phyloP scores from a whole-genome alignment of 1,284 basidiomycete species.

The Mycena citricolor region DNA sequence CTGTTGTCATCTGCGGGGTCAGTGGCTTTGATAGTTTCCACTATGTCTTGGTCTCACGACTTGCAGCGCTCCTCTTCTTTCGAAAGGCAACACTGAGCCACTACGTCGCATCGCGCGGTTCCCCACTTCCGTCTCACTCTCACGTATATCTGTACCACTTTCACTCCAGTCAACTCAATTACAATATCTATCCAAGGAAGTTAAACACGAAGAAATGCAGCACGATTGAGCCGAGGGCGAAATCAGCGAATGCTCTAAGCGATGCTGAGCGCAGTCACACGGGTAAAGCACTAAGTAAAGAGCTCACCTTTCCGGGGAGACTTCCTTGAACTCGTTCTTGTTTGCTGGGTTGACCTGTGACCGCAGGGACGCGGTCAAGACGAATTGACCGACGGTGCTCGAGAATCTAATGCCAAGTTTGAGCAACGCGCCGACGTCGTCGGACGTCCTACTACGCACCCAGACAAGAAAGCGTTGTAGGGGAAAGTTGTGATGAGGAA shows the following conservation, averaged over 20 bases:
- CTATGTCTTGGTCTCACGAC: constrained; percentile 20
- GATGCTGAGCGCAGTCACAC: constrained; percentile 10
- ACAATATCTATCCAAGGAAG: constrained; percentile 58
- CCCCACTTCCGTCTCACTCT: not conserved
- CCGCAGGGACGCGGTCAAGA: constrained; percentile 88
- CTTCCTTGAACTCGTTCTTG: constrained; percentile 77
- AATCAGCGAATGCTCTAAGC: constrained; percentile 97
- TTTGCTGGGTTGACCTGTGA: constrained; percentile 91
- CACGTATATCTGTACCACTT: constrained; percentile 4
- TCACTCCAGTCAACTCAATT: constrained; percentile 15
- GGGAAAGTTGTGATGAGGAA: constrained; percentile 90
- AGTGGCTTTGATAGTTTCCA: constrained; percentile 28
- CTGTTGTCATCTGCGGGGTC: constrained; percentile 77
- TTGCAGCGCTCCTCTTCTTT: constrained; percentile 70
- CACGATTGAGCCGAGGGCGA: constrained; percentile 89
- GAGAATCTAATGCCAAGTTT: constrained; percentile 65
- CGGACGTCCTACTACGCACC: constrained; percentile 58
- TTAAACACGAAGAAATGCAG: constrained; percentile 99
- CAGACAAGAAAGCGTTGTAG: constrained; percentile 95
- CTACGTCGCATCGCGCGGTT: too few relatives aligned
- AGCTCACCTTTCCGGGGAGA: constrained; percentile 90
- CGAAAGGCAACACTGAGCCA: constrained; percentile 43
- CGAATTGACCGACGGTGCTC: constrained; percentile 95
- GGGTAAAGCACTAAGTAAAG: not conserved
- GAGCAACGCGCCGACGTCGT: constrained; percentile 1